Percentiles rank a stretch among this genome's conserved stretches.
Conservation (phyloP, 1,139 yeast species). For the Groenewaldozyma sp. region DNA sequence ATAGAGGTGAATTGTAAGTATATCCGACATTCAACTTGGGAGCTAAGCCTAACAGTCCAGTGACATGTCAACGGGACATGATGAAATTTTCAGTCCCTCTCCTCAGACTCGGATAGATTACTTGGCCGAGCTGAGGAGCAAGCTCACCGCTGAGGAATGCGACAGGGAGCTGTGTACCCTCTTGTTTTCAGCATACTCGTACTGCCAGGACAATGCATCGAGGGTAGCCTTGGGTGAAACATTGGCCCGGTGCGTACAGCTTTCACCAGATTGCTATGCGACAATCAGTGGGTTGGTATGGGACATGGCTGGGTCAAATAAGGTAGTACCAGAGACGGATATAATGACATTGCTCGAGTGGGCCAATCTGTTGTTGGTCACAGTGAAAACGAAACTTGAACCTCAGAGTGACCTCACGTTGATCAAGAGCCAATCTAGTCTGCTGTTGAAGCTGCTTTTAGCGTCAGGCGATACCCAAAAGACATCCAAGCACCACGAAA, state of each 20-base stretch:
- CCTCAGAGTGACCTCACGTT: conserved; percentile 12
- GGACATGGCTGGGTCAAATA: conserved; percentile 23
- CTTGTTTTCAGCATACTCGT: conserved; percentile 40
- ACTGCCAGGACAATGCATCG: conserved; percentile 44
- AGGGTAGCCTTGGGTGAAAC: no score
- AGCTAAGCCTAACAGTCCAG: no score
- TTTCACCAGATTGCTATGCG: no score
- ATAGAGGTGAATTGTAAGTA: no score
- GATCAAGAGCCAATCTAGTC: conserved; percentile 20
- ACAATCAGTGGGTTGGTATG: no score
- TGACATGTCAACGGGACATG: no score
- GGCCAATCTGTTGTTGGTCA: conserved; percentile 35
- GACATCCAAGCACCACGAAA: conserved; percentile 14
- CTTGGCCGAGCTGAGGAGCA: conserved; percentile 1
- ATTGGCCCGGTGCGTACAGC: no score
- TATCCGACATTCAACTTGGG: no score
- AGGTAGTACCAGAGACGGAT: conserved; percentile 40
- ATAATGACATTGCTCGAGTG: conserved; percentile 49
- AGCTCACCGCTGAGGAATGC: not conserved
- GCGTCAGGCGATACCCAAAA: conserved; percentile 5
- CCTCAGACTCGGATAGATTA: conserved; percentile 1
- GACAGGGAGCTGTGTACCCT: conserved; percentile 23
- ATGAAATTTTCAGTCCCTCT: conserved; percentile 1
- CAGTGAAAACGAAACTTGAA: conserved; percentile 7
- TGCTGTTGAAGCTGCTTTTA: conserved; percentile 19